Evolutionary conservation across 495 filamentous ascomycete genomes (phyloP).

Genomic region (Copromyces sp.): DNA sequence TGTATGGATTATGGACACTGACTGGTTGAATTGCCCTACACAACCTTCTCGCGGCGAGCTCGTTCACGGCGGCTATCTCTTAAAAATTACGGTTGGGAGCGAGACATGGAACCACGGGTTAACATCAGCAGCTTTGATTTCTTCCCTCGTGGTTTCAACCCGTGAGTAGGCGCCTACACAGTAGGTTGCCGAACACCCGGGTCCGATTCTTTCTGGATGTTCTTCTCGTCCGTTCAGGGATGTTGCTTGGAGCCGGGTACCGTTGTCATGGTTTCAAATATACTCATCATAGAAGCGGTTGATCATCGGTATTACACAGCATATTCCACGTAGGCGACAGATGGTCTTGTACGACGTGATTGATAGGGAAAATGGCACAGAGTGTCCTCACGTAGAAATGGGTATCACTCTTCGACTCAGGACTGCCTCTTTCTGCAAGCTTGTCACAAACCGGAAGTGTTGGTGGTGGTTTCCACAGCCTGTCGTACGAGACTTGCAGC

Average conservation of each 20-base stretch:
- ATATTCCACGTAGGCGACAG: not conserved
- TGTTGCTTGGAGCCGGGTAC: not conserved
- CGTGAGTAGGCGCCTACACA: not conserved
- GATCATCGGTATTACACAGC: not conserved
- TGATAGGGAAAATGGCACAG: not conserved
- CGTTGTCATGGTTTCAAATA: not conserved
- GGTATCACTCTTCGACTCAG: not conserved
- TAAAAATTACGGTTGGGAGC: not conserved
- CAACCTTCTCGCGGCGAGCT: not conserved
- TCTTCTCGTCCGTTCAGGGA: not conserved
- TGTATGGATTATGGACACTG: not conserved
- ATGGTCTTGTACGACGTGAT: not conserved
- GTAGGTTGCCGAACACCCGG: not conserved
- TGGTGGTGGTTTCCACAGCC: not conserved
- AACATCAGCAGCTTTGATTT: not conserved
- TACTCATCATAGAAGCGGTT: not conserved
- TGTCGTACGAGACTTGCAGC: slow-evolving; percentile 12
- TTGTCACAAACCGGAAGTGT: not conserved
- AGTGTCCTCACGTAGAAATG: not conserved
- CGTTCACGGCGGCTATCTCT: not conserved
- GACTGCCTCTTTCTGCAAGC: not conserved
- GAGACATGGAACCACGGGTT: not conserved
- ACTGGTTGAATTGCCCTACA: not conserved
- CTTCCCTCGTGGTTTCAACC: not conserved
- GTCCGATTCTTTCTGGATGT: not conserved